Percentiles rank a stretch among this genome's conserved stretches.
Evolutionary conservation across 257 asterid genomes (phyloP).

Genomic region (Sherardia arvensis): DNA sequence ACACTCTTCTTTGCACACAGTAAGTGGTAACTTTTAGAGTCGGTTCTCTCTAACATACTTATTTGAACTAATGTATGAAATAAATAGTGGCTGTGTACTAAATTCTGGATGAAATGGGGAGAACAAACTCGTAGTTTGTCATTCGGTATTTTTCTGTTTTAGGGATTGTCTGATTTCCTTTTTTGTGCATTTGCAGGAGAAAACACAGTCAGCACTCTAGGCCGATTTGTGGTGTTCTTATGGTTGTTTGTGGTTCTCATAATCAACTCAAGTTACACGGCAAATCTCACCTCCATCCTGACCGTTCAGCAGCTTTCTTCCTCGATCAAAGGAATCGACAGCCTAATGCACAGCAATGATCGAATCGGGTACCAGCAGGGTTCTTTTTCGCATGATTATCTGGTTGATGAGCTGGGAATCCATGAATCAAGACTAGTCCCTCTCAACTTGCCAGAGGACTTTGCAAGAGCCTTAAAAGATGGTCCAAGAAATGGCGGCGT

Average conservation of each 20-base stretch:
- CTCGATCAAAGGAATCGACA: constrained; percentile 46
- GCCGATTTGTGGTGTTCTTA: constrained; percentile 38
- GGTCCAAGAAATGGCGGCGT: constrained; percentile 54
- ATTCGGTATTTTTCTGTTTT: neutral
- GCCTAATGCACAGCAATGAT: constrained; percentile 25
- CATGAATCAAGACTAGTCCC: constrained; percentile 45
- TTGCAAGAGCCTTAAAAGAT: constrained; percentile 33
- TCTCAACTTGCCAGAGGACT: constrained; percentile 46
- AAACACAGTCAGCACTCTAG: constrained; percentile 41
- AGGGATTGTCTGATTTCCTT: neutral
- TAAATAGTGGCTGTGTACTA: too few species aligned
- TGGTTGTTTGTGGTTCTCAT: constrained; percentile 62
- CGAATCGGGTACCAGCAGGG: constrained; percentile 49
- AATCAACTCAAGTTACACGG: constrained; percentile 54
- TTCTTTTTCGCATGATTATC: constrained; percentile 45
- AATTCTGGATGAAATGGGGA: too few species aligned
- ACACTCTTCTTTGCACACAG: constrained; percentile 28
- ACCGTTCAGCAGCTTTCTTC: constrained; percentile 54
- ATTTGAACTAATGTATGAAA: too few species aligned
- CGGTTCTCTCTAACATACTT: too few species aligned
- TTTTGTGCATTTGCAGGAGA: constrained; percentile 31
- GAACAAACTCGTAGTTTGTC: too few species aligned
- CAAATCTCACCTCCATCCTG: constrained; percentile 61
- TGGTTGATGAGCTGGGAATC: constrained; percentile 38
- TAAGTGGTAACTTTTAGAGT: constrained; percentile 19